Percentiles rank a stretch among this genome's conserved stretches.
Conservation (phyloP, 148 eudicot genomes). For the Diospyros kaki region DNA sequence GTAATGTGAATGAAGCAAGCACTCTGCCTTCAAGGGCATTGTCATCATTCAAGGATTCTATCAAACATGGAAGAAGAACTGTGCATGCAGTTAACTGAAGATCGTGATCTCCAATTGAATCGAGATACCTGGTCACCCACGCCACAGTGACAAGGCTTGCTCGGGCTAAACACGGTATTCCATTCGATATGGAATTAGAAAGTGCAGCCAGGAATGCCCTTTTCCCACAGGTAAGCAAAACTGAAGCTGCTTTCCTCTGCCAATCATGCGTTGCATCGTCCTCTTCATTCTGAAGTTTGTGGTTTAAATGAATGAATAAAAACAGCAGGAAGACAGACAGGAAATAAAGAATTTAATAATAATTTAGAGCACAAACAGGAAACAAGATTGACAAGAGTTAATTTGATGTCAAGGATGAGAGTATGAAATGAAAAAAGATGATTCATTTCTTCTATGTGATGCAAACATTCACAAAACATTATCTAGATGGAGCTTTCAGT, state of each 20-base stretch:
- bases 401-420: too few species aligned
- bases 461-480: too few species aligned
- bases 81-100: constrained; percentile 28
- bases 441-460: too few species aligned
- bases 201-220: constrained; percentile 30
- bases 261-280: constrained; percentile 30
- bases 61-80: constrained; percentile 25
- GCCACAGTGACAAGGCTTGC: constrained; percentile 47
- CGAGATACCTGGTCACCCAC: constrained; percentile 38
- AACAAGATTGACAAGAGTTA: too few species aligned
- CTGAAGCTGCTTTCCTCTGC: constrained; percentile 40
- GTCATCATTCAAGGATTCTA: constrained; percentile 23
- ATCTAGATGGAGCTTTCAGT: too few species aligned
- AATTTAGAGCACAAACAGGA: too few species aligned
- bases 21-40: constrained; percentile 35
- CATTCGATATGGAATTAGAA: constrained; percentile 30
- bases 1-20: constrained; percentile 39
- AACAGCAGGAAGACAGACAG: neutral
- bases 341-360: too few species aligned
- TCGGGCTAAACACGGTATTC: constrained; percentile 38
- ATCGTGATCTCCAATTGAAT: constrained; percentile 25
- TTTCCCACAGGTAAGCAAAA: constrained; percentile 25
- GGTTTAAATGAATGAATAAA: neutral
- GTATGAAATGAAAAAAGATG: too few species aligned
- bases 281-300: constrained; percentile 28